Evolutionary conservation across 352 stramenopile genomes (phyloP).

Genomic region (Globisporangium mamillatum): DNA sequence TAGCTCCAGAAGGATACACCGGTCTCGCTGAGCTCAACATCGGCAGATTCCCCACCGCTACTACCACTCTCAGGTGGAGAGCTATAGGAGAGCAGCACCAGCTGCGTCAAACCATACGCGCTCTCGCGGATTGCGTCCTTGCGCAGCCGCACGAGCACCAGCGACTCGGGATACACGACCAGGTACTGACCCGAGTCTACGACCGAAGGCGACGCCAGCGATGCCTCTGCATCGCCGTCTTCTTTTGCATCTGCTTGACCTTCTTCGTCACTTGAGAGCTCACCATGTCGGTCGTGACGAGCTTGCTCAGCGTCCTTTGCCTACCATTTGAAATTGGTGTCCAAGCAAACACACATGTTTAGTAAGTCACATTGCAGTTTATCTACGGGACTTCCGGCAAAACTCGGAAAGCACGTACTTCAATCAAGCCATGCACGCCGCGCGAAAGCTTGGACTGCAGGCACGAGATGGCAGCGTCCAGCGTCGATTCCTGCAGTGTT

Average conservation of each 20-base stretch:
- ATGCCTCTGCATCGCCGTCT: background rate
- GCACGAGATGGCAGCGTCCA: slow-evolving; percentile 65
- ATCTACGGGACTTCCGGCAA: background rate
- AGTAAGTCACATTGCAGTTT: background rate
- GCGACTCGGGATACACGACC: slow-evolving; percentile 71
- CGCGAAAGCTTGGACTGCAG: slow-evolving; percentile 76
- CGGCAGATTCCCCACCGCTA: background rate
- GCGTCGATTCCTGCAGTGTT: slow-evolving; percentile 5
- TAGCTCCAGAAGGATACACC: slow-evolving; percentile 79
- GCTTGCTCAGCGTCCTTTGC: slow-evolving; percentile 51
- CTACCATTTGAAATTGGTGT: slow-evolving; percentile 14
- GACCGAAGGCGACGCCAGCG: slow-evolving; percentile 20
- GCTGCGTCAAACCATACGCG: slow-evolving; percentile 76
- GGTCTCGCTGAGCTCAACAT: slow-evolving; percentile 5
- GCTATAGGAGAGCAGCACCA: slow-evolving; percentile 56
- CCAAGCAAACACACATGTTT: background rate
- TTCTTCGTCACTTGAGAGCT: slow-evolving; percentile 3
- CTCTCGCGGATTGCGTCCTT: slow-evolving; percentile 73
- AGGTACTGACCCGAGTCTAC: slow-evolving; percentile 76
- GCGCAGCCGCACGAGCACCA: slow-evolving; percentile 72
- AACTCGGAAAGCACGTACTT: slow-evolving; percentile 28
- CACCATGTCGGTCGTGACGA: slow-evolving; percentile 6
- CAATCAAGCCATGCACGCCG: slow-evolving; percentile 77
- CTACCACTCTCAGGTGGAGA: background rate
- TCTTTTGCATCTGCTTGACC: background rate